Evolutionary conservation across 2,329 filamentous ascomycete genomes (phyloP), one percentile per base, ranked within the genome.

Genomic region (Incumbomyces delicatus): DNA sequence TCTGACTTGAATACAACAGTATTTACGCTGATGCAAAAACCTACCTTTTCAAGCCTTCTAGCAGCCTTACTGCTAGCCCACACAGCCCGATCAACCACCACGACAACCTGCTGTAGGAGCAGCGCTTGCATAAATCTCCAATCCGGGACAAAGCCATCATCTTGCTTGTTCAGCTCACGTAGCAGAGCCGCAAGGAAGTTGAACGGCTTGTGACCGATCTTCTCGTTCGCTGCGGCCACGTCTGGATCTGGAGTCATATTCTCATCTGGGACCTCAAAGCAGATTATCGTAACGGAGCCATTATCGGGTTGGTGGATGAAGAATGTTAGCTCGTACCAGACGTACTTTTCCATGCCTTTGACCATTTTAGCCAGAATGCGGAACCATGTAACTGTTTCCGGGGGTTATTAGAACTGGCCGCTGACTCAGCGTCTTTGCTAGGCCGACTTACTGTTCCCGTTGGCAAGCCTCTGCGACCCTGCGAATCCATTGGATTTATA

Each of bases 401-500:
- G n/a, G n/a, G n/a, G n/a, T n/a, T n/a, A n/a, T n/a, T n/a, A n/a
- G n/a, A n/a, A n/a, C n/a, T n/a, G n/a, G n/a, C n/a, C n/a, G n/a
- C n/a, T n/a, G n/a, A n/a, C n/a, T n/a, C n/a, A n/a, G n/a, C n/a
- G n/a, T n/a, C n/a, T n/a, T n/a, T n/a, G n/a, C n/a, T n/a, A n/a
- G n/a, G n/a, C n/a, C n/a, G n/a, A n/a, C n/a, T n/a, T n/a, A n/a
- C 27, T 42, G n/a, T 42, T 42, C 14, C 40, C 40, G 17, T 34
- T 20, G 4, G 40, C 27, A 3, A 42, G 27, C 27, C 18, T 42
- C 16, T n/a, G 13, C 8, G 17, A 33, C 3, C 40, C 40, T 16
- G 40, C 40, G 22, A 42, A 42, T 27, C 40, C 40, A 42, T 42
- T 42, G n/a, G 22, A 42, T n/a, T 42, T 42, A 6, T 27, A 32